Conservation (phyloP, 768 basidiomycete genomes). For the Boletus sensibilis region DNA sequence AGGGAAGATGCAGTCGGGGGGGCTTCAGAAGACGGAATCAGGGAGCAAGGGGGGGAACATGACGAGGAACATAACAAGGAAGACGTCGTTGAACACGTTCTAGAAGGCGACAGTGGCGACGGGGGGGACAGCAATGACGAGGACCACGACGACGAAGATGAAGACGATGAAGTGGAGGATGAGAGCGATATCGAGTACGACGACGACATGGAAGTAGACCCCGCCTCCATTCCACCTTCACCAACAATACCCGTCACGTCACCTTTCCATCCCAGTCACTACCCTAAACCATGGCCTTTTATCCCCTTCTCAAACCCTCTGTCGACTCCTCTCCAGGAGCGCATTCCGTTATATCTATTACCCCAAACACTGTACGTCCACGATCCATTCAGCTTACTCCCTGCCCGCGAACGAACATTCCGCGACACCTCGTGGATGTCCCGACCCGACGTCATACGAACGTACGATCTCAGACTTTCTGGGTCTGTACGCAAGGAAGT, state of each 20-base stretch:
- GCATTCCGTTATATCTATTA: constrained; percentile 35
- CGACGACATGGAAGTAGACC: too few relatives aligned
- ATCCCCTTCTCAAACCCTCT: constrained; percentile 35
- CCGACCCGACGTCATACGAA: constrained; percentile 31
- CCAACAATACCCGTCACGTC: constrained; percentile 14
- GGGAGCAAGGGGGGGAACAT: too few relatives aligned
- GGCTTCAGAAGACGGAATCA: too few relatives aligned
- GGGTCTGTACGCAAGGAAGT: not conserved
- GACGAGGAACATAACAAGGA: too few relatives aligned
- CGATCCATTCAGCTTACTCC: constrained; percentile 40
- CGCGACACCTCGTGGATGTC: constrained; percentile 27
- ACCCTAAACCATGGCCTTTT: constrained; percentile 43
- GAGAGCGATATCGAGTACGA: too few relatives aligned
- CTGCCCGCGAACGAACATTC: constrained; percentile 1
- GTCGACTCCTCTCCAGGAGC: constrained; percentile 32
- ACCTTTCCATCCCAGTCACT: constrained; percentile 35
- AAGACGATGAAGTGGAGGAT: too few relatives aligned
- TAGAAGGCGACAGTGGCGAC: too few relatives aligned
- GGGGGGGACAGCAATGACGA: too few relatives aligned
- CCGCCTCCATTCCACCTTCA: not conserved
- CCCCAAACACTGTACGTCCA: constrained; percentile 44
- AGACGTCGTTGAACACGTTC: too few relatives aligned
- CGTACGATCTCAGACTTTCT: constrained; percentile 29
- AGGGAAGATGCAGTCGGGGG: too few relatives aligned
- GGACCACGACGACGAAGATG: not conserved